These are phyloP conservation scores for Aspergillus tanneri DNA, from an alignment of 2,329 filamentous ascomycete species.

Conservation along the genomic window DNA sequence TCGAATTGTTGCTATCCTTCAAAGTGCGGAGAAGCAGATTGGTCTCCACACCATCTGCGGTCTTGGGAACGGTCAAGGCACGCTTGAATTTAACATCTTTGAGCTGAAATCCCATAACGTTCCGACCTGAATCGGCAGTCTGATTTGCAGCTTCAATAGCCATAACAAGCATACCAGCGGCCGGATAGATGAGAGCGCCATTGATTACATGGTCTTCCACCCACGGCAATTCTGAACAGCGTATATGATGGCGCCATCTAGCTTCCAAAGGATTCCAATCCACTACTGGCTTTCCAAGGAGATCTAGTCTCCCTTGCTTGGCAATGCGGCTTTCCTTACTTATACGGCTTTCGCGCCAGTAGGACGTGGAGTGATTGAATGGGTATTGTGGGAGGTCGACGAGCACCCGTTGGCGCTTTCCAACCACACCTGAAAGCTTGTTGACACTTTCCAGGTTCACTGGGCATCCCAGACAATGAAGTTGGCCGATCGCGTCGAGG, in stretches of 20 bases:
- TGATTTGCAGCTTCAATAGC: neutral
- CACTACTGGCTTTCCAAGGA: neutral
- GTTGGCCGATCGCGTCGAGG: neutral
- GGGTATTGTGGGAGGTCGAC: slow-evolving; percentile 1
- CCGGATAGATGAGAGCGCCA: neutral
- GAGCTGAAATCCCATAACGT: neutral
- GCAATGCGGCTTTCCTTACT: neutral
- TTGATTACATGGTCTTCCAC: neutral
- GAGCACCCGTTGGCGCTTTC: neutral
- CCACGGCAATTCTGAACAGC: neutral
- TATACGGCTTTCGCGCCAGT: neutral
- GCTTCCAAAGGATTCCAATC: slow-evolving; percentile 2
- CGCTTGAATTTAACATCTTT: neutral
- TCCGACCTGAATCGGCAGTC: neutral
- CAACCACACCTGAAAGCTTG: neutral
- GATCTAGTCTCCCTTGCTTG: neutral
- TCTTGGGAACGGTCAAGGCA: neutral
- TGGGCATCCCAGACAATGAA: neutral
- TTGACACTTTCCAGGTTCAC: slow-evolving; percentile 2
- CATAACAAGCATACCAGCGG: slow-evolving; percentile 1
- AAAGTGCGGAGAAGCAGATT: neutral
- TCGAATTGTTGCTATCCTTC: neutral
- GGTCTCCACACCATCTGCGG: neutral
- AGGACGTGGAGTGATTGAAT: neutral
- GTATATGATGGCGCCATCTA: neutral